Base-by-base conservation (phyloP, 805 yeast species). In the Cyberlindnera japonica region DNA sequence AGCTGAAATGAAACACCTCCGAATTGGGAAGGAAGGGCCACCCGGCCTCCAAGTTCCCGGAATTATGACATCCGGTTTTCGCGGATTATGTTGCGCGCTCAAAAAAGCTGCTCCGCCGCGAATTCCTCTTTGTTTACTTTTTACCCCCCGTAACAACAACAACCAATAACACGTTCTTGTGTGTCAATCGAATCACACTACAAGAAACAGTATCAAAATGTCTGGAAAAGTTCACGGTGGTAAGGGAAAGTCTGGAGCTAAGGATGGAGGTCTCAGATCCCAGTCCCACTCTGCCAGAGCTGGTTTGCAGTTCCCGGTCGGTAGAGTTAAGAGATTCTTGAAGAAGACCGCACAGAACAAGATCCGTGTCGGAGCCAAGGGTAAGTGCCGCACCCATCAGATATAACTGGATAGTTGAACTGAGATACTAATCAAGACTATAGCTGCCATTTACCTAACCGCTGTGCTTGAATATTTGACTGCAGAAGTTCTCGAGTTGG, bases 221-320 rank as follows among this genome's bases (percentile, higher is more conserved):
- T 85, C 96, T 40, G 97, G 98, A 53, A 91, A 91, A 78, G 88
- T 81, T 45, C 90, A 85, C 65, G 97, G 98, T 53, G 97, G 97
- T 61, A 91, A 90, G 70, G 97, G 97, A 54, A 90, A 90, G 66
- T 81, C 95, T 19, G 87, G 95, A 24, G 86, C 86, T 62, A 83
- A 82, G 64, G 84, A 74, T 43, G 78, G 77, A 36, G 72, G 72
- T 19, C 43, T 64, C 40, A 72, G 77, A 48, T 75, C 91, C 17
- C 90, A 84, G 55, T 85, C 96, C 12, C 95, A 90, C 55, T 86
- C 95, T 6, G 95, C 95, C 9, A 81, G 95, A 65, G 96, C 96
- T 20, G 96, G 96, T 19, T 71, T 89, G 63, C 93, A 84, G 64
- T 93, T 93, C 71, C 99, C 99, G 37, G 98, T 95, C 27, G 99